Evolutionary conservation across 106 monocot species (phyloP).

Genomic region (Acorus gramineus): DNA sequence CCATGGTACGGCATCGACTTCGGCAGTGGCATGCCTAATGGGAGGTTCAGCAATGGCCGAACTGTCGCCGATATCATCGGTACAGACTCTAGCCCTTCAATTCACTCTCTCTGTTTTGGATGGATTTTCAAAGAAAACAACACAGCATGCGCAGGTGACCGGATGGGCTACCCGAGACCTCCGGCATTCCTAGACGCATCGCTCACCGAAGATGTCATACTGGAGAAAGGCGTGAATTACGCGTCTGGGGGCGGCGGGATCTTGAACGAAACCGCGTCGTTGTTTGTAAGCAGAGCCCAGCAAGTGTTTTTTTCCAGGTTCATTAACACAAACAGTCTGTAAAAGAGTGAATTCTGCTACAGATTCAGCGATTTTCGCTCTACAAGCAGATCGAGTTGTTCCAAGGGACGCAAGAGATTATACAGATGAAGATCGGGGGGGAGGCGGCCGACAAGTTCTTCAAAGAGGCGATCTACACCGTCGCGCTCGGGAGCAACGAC

Average conservation of each 20-base stretch:
- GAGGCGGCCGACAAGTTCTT: constrained; percentile 57
- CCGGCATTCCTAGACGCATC: constrained; percentile 61
- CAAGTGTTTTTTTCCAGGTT: no score
- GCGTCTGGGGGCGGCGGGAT: constrained; percentile 92
- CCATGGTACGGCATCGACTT: no score
- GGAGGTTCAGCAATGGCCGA: no score
- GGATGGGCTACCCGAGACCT: constrained; percentile 72
- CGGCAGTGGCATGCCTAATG: no score
- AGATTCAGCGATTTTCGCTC: constrained; percentile 87
- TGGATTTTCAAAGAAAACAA: no score
- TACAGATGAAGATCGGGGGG: constrained; percentile 55
- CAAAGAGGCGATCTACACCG: constrained; percentile 48
- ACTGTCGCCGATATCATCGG: no score
- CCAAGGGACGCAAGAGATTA: constrained; percentile 66
- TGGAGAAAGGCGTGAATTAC: constrained; percentile 57
- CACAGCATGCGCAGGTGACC: constrained; percentile 35
- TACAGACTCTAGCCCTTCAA: no score
- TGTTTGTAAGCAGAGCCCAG: constrained; percentile 41
- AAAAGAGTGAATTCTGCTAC: constrained; percentile 1
- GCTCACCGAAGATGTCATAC: constrained; percentile 49
- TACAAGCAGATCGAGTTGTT: constrained; percentile 94
- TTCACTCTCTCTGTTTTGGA: no score
- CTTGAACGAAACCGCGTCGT: constrained; percentile 66
- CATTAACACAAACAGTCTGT: no score
- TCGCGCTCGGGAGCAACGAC: constrained; percentile 84